Evolutionary conservation across 2,329 filamentous ascomycete species (phyloP).

Genomic region (Fusarium fracticaudum): DNA sequence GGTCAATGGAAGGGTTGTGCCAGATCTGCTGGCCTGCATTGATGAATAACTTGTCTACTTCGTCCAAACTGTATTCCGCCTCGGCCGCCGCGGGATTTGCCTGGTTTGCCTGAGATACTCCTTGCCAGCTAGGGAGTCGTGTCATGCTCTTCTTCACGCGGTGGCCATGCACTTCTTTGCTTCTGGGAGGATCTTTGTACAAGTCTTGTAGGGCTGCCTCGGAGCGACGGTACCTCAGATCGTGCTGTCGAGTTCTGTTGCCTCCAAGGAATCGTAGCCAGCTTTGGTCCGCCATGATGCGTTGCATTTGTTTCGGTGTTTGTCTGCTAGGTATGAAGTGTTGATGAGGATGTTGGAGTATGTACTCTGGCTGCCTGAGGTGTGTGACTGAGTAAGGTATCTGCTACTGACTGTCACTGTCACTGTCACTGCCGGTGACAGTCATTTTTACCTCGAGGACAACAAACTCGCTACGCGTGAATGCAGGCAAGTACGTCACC

Average conservation of each 20-base stretch:
- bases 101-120: not conserved
- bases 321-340: not conserved
- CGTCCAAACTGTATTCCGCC: constrained; percentile 2
- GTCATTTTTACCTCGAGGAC: not conserved
- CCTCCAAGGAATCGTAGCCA: constrained; percentile 42
- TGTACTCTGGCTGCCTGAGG: not conserved
- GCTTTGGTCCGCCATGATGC: constrained; percentile 33
- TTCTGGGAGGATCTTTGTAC: constrained; percentile 5
- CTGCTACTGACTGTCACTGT: not conserved
- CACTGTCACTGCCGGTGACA: not conserved
- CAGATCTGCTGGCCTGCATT: constrained; percentile 41
- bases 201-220: constrained; percentile 32
- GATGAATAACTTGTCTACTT: constrained; percentile 27
- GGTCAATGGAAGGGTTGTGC: constrained; percentile 55
- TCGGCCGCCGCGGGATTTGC: not conserved
- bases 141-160: constrained; percentile 5
- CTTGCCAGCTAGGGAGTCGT: constrained; percentile 31
- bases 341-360: not conserved
- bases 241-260: constrained; percentile 36
- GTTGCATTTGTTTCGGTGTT: not conserved
- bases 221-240: constrained; percentile 33
- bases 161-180: not conserved
- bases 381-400: not conserved
- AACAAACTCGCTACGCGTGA: not conserved
- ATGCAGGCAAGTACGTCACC: not conserved